Evolutionary conservation across 2,329 filamentous ascomycete species (phyloP).

Genomic region (Penicillium sp.): DNA sequence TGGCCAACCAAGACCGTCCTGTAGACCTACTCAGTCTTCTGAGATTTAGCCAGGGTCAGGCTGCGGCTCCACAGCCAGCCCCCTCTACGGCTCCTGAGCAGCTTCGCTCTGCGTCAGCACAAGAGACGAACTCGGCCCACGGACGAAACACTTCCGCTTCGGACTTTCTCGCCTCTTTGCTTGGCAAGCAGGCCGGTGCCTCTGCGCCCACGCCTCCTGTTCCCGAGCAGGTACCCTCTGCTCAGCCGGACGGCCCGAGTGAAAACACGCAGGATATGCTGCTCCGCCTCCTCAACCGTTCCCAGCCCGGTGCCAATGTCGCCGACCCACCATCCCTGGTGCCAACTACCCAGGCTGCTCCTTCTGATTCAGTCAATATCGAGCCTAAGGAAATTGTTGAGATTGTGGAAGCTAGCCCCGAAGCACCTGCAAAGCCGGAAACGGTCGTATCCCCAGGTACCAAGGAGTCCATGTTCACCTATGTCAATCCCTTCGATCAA

Average conservation of each 20-base stretch:
- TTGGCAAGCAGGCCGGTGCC: slow-evolving; percentile 43
- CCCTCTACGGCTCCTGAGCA: slow-evolving; percentile 23
- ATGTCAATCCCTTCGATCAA: slow-evolving; percentile 68
- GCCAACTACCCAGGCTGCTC: slow-evolving; percentile 30
- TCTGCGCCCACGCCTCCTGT: slow-evolving; percentile 11
- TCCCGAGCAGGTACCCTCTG: slow-evolving; percentile 8
- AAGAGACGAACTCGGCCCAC: slow-evolving; percentile 29
- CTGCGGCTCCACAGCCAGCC: slow-evolving; percentile 28
- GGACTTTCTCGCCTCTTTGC: slow-evolving; percentile 54
- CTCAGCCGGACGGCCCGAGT: slow-evolving; percentile 22
- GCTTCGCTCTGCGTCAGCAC: slow-evolving; percentile 24
- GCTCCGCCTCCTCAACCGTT: slow-evolving; percentile 75
- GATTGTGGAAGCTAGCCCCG: slow-evolving; percentile 14
- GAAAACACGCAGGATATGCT: slow-evolving; percentile 78
- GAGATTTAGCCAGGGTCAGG: slow-evolving; percentile 54
- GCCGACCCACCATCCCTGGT: slow-evolving; percentile 38
- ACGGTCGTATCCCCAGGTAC: slow-evolving; percentile 35
- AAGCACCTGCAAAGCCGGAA: slow-evolving; percentile 28
- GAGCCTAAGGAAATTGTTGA: slow-evolving; percentile 13
- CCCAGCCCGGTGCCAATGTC: slow-evolving; percentile 44
- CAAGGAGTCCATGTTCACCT: slow-evolving; percentile 56
- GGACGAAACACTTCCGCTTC: slow-evolving; percentile 48
- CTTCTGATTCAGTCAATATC: slow-evolving; percentile 19
- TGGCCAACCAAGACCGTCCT: slow-evolving; percentile 45
- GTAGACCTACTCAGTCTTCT: slow-evolving; percentile 60